These are phyloP conservation scores for Lactarius psammicola DNA, from an alignment of 768 basidiomycete genomes.

Conservation along the genomic window DNA sequence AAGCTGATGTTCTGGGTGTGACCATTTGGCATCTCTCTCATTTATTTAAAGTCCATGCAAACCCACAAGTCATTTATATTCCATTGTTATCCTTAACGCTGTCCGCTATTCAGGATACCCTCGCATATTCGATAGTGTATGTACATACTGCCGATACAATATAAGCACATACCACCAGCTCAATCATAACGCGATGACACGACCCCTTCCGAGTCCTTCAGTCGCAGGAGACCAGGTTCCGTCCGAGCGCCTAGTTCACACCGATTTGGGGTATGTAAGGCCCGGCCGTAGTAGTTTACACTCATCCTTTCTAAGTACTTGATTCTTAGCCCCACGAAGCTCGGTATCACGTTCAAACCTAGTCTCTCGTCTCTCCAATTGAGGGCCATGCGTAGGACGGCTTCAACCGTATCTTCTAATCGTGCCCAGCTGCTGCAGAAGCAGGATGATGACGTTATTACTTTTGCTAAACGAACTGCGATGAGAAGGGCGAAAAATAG, in stretches of 20 bases:
- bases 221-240: background rate
- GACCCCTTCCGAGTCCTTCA: too few species aligned
- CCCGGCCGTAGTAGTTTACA: background rate
- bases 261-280: background rate
- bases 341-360: background rate
- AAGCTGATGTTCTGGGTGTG: conserved; percentile 35
- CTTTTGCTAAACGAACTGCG: conserved; percentile 88
- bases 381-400: conserved; percentile 11
- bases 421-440: conserved; percentile 59
- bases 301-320: background rate
- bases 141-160: conserved; percentile 15
- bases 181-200: background rate
- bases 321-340: background rate
- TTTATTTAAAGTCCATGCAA: conserved; percentile 12
- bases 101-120: conserved; percentile 24
- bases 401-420: conserved; percentile 39
- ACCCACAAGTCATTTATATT: conserved; percentile 15
- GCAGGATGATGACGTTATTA: conserved; percentile 81
- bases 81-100: conserved; percentile 9
- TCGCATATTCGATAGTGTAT: conserved; percentile 16
- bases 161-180: background rate
- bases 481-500: conserved; percentile 87
- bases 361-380: conserved; percentile 1
- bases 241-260: conserved; percentile 4
- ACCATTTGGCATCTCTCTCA: conserved; percentile 5